Percentiles rank a stretch among this genome's conserved stretches.
Evolutionary conservation across 192 early-diverging fungal genomes (phyloP).

Genomic region (Dissophora ornata): DNA sequence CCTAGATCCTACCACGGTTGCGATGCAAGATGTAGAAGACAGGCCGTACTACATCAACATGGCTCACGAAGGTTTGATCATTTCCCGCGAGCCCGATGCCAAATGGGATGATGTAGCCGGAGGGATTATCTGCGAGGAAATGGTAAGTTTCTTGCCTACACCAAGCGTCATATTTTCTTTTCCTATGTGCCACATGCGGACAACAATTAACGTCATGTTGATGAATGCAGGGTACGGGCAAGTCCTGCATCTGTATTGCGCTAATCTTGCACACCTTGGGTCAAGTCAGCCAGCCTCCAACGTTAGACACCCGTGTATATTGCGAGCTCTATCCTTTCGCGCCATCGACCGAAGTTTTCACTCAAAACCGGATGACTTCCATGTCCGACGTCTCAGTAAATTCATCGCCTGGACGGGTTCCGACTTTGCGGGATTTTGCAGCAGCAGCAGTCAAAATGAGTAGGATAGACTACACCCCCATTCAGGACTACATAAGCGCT

Average conservation of each 20-base stretch:
- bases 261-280: conserved; percentile 71
- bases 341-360: too few relatives aligned
- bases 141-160: conserved; percentile 60
- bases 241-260: conserved; percentile 79
- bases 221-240: conserved; percentile 79
- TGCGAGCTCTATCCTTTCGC: conserved; percentile 59
- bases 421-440: conserved; percentile 60
- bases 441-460: conserved; percentile 56
- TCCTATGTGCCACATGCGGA: background rate
- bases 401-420: background rate
- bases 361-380: too few relatives aligned
- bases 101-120: conserved; percentile 58
- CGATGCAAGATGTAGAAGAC: conserved; percentile 49
- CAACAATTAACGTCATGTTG: too few relatives aligned
- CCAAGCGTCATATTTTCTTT: background rate
- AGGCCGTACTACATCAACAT: conserved; percentile 49
- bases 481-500: conserved; percentile 56
- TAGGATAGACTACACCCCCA: conserved; percentile 57
- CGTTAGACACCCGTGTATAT: conserved; percentile 46
- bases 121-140: conserved; percentile 89
- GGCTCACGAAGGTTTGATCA: conserved; percentile 2
- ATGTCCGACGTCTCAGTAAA: too few relatives aligned
- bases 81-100: conserved; percentile 31
- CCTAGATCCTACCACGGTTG: conserved; percentile 57
- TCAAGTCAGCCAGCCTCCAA: conserved; percentile 62